A percentile compares a stretch with the other conserved stretches of the same genome.
These are phyloP conservation scores for Sonneratia caseolaris DNA, from an alignment of 345 rosid species.

Conservation along the genomic window DNA sequence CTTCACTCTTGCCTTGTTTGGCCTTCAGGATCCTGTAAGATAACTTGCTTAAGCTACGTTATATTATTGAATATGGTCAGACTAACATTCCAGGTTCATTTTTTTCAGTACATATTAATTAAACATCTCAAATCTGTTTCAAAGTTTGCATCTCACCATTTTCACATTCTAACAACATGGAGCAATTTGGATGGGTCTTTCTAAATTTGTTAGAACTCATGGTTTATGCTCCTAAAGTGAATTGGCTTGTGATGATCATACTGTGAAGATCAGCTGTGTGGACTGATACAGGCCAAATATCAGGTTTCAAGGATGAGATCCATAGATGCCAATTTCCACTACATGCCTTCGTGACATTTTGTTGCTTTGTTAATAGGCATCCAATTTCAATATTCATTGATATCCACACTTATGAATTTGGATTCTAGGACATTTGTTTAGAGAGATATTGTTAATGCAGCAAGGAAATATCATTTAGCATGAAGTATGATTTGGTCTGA, in stretches of 20 bases:
- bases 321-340: background rate
- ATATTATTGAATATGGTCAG: too few species aligned
- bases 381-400: background rate
- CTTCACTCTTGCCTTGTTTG: background rate
- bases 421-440: background rate
- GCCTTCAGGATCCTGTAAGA: background rate
- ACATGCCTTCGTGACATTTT: background rate
- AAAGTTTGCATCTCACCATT: background rate
- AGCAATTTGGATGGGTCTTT: conserved; percentile 49
- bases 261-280: conserved; percentile 49
- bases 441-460: background rate
- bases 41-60: background rate
- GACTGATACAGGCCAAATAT: conserved; percentile 84
- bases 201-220: conserved; percentile 53
- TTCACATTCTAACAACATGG: conserved; percentile 11
- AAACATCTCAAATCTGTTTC: background rate
- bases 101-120: background rate
- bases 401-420: background rate
- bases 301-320: background rate
- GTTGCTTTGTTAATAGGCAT: too few species aligned
- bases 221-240: conserved; percentile 59
- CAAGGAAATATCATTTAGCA: conserved; percentile 1
- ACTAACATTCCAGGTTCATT: background rate
- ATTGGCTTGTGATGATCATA: conserved; percentile 79
- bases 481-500: background rate